Conservation (phyloP, 441 rosid genomes). For the Eutrema salsugineum region DNA sequence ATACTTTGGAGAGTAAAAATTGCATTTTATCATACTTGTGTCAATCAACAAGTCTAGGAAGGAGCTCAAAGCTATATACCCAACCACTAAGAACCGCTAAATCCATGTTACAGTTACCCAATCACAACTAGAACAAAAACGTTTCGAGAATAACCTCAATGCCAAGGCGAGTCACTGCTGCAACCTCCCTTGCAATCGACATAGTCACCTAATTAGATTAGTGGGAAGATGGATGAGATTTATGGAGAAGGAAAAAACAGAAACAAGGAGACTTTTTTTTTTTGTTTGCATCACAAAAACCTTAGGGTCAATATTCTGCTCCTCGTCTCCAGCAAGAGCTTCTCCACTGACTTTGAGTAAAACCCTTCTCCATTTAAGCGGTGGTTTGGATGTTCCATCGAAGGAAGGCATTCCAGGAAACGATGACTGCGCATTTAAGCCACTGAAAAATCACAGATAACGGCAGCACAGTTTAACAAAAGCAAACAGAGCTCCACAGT, state of each 20-base stretch:
- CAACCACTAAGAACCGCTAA: neutral
- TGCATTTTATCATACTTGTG: neutral
- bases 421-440: conserved; percentile 46
- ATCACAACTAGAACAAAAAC: neutral
- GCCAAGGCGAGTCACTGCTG: conserved; percentile 84
- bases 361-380: conserved; percentile 84
- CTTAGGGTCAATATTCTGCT: conserved; percentile 89
- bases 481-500: neutral
- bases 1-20: neutral
- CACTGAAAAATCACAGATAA: conserved; percentile 8
- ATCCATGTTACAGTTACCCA: neutral
- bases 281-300: conserved; percentile 26
- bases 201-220: conserved; percentile 60
- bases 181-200: conserved; percentile 95
- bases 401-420: conserved; percentile 53
- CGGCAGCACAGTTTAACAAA: neutral
- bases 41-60: neutral
- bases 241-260: neutral
- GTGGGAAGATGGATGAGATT: conserved; percentile 11
- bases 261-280: neutral
- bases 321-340: conserved; percentile 88
- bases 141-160: conserved; percentile 52
- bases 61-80: neutral
- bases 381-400: conserved; percentile 45
- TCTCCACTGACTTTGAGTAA: conserved; percentile 96